Percentiles rank a stretch among this genome's conserved stretches.
Evolutionary conservation across 352 stramenopile genomes (phyloP).

Genomic region (Phytophthora cryptogea): DNA sequence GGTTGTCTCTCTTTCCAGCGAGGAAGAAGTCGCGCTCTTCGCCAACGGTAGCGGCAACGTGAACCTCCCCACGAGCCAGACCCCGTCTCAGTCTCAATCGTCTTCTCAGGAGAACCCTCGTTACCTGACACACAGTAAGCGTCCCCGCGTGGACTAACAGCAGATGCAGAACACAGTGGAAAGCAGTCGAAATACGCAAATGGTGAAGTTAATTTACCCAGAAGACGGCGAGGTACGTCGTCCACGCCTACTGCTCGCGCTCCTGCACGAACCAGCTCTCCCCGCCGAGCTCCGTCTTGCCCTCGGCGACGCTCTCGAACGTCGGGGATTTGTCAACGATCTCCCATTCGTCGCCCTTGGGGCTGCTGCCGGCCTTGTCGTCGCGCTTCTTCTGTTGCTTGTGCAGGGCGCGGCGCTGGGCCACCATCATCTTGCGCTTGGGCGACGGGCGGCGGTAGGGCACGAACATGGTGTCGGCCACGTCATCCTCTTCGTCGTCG

Average conservation of each 20-base stretch:
- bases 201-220: slow-evolving; percentile 39
- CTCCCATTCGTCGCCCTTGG: slow-evolving; percentile 76
- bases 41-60: slow-evolving; percentile 16
- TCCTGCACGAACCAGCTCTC: slow-evolving; percentile 66
- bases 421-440: slow-evolving; percentile 27
- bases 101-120: slow-evolving; percentile 57
- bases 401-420: slow-evolving; percentile 21
- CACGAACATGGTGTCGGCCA: slow-evolving; percentile 58
- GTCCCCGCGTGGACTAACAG: slow-evolving; percentile 40
- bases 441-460: slow-evolving; percentile 47
- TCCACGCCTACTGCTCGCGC: slow-evolving; percentile 24
- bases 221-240: slow-evolving; percentile 9
- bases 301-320: slow-evolving; percentile 55
- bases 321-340: slow-evolving; percentile 82
- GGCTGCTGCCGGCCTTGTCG: slow-evolving; percentile 41
- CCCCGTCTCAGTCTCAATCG: slow-evolving; percentile 35
- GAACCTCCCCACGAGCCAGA: slow-evolving; percentile 17
- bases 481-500: slow-evolving; percentile 52
- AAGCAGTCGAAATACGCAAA: slow-evolving; percentile 26
- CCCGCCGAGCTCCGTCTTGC: slow-evolving; percentile 46
- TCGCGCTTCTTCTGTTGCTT: slow-evolving; percentile 40
- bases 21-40: slow-evolving; percentile 44
- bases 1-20: slow-evolving; percentile 11
- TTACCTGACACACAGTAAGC: slow-evolving; percentile 71
- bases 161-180: slow-evolving; percentile 4